Base-by-base conservation (phyloP, 352 stramenopile genomes). In the Peronospora farinosa region DNA sequence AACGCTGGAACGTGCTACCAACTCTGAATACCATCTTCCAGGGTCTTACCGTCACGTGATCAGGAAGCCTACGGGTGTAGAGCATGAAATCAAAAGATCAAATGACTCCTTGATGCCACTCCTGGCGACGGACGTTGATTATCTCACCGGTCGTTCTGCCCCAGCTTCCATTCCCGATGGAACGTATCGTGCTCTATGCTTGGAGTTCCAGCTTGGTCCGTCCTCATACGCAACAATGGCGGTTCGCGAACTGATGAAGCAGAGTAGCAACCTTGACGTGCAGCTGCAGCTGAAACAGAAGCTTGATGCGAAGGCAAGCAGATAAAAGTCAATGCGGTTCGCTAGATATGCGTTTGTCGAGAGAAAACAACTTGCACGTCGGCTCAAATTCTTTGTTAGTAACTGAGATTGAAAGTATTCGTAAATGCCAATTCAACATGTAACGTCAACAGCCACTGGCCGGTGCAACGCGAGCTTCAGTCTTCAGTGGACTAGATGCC, bases 211-310 rank as follows among this genome's bases (percentile, higher is more conserved):
- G 37, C 53, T 94, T 17, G 76, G 74, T 47, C 63, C 91, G 19
- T 97, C 89, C 5, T 85, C 90, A 27, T 98, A 98, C 74, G 96
- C 96, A 5, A 98, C 95, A 6, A 96, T 98, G 78, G 90, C 88
- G 7, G 69, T 98, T 39, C 80, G 96, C 47, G 96, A 98, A 63
- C 64, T 98, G 9, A 96, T 97, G 57, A 98, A 98, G 66, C 81
- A 85, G 63, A 95, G 64, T 62, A 97, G 61, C 64, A 96, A 78
- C 51, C 60, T 88, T 23, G 62, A 84, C 33, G 77, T 83, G 13
- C 75, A 87, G 53, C 60, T 85, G 35, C 63, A 74, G 51, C 51
- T 85, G 21, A 77, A 75, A 31, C 49, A 81, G n/a, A 62, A 73
- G 25, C 54, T 65, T 2, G 39, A 62, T 31, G 41, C 40, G 28